Base-by-base conservation (phyloP, 495 filamentous ascomycete species). In the Xylaria intraflava region DNA sequence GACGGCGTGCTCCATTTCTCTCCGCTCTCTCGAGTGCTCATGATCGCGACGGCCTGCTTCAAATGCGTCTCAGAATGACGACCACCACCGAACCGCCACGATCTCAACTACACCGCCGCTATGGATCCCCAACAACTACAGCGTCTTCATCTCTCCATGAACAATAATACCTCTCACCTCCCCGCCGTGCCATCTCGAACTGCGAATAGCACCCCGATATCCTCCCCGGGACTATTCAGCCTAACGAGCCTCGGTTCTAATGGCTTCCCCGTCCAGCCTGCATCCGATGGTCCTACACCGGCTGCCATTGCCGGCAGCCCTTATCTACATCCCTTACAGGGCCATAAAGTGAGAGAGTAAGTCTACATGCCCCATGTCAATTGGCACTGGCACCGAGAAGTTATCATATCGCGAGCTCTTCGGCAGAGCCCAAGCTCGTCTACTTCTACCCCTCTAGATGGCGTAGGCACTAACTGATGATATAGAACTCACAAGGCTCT, bases 401-500 rank as follows among this genome's bases (percentile, higher is more conserved):
- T 9, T 39, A 20, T 14, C 16, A 16, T 9, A 27, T 8, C 30
- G 16, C n/a, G 9, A 36, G 26, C 40, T 31, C 16, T 10, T 20
- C 10, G 6, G 23, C 22, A 2, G 5, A n/a, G 16, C 22, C 8
- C 16, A 26, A 27, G 7, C n/a, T n/a, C n/a, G 33, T 16, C 40
- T 43, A 9, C 8, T 41, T 20, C 6, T 3, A 12, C n/a, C 24
- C 19, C 30, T 19, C 23, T 1, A 20, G 24, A 26, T 36, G 27
- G 2, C 24, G 38, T 11, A n/a, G 26, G 23, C 22, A 31, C 52
- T 55, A 40, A 55, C 26, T n/a, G 10, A 23, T 11, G 31, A 19
- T 47, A 16, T 56, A 86, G 83, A 68, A 96, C 91, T 12, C 87
- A 95, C 65, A 85, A 87, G 33, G 90, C 88, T 9, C 87, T 91